These are phyloP conservation scores for Suhomyces choctaworum DNA, from an alignment of 1,139 yeast species.

Conservation along the genomic window DNA sequence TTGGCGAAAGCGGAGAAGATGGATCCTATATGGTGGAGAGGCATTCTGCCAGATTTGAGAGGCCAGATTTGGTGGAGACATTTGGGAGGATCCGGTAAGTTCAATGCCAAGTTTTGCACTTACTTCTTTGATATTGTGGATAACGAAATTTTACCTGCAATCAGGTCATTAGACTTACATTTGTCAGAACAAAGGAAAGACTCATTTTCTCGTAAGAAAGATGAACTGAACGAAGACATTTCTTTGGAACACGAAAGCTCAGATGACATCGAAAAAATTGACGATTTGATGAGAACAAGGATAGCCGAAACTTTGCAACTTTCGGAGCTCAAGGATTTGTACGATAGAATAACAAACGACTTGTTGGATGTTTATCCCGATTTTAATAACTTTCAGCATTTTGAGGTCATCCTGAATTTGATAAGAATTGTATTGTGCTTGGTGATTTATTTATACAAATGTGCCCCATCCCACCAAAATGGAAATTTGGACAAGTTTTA, in stretches of 20 bases:
- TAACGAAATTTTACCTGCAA: constrained; percentile 4
- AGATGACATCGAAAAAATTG: constrained; percentile 1
- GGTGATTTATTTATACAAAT: constrained; percentile 22
- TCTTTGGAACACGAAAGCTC: not conserved
- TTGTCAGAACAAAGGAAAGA: constrained; percentile 7
- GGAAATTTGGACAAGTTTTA: constrained; percentile 17
- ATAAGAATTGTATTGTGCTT: constrained; percentile 30
- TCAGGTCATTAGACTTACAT: constrained; percentile 6
- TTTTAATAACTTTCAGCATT: constrained; percentile 40
- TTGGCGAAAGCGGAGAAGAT: constrained; percentile 26
- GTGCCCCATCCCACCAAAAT: constrained; percentile 14
- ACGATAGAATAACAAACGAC: constrained; percentile 23
- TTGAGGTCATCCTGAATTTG: constrained; percentile 26
- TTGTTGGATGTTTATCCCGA: constrained; percentile 43
- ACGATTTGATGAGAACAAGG: not conserved
- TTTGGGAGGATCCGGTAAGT: constrained; percentile 30
- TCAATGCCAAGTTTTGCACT: constrained; percentile 20
- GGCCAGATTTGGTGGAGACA: constrained; percentile 50
- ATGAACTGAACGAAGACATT: constrained; percentile 5
- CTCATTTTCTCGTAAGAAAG: constrained; percentile 2
- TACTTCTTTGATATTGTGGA: constrained; percentile 20
- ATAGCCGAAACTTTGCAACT: constrained; percentile 5
- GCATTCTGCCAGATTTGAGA: constrained; percentile 53
- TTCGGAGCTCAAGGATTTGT: constrained; percentile 6
- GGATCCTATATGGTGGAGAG: constrained; percentile 68